These are phyloP conservation scores for Acacia crassicarpa DNA, from an alignment of 306 rosid genomes.

Conservation along the genomic window DNA sequence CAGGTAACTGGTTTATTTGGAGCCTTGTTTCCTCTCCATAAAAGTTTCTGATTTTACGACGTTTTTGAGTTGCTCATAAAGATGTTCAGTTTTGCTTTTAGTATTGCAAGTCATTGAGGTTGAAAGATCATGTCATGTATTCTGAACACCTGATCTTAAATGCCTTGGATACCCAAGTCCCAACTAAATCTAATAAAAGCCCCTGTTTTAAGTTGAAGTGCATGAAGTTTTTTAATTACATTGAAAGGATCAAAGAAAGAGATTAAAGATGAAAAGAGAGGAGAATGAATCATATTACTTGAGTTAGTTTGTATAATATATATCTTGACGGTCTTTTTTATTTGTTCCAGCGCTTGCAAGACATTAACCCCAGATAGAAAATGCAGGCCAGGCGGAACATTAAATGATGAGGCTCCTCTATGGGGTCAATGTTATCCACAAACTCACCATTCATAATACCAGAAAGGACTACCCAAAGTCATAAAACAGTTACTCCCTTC, in stretches of 20 bases:
- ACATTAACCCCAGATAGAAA: too few species aligned
- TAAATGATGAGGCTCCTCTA: background rate
- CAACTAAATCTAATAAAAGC: background rate
- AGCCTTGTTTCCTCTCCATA: background rate
- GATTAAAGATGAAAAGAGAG: background rate
- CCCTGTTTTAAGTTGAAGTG: background rate
- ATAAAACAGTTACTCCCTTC: too few species aligned
- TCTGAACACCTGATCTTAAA: background rate
- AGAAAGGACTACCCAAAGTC: too few species aligned
- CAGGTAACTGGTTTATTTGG: background rate
- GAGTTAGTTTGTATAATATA: background rate
- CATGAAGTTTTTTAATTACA: background rate
- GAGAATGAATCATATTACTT: background rate
- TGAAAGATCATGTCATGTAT: background rate
- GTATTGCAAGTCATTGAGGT: constrained; percentile 1
- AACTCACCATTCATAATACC: too few species aligned
- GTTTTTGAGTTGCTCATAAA: background rate
- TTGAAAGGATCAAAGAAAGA: background rate
- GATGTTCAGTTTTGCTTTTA: background rate
- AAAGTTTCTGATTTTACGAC: background rate
- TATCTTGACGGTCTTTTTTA: background rate
- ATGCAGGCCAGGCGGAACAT: too few species aligned
- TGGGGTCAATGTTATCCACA: background rate
- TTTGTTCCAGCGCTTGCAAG: background rate
- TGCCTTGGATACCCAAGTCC: background rate